These are phyloP conservation scores for Boehmeria nivea DNA, from an alignment of 306 rosid species.

Conservation along the genomic window DNA sequence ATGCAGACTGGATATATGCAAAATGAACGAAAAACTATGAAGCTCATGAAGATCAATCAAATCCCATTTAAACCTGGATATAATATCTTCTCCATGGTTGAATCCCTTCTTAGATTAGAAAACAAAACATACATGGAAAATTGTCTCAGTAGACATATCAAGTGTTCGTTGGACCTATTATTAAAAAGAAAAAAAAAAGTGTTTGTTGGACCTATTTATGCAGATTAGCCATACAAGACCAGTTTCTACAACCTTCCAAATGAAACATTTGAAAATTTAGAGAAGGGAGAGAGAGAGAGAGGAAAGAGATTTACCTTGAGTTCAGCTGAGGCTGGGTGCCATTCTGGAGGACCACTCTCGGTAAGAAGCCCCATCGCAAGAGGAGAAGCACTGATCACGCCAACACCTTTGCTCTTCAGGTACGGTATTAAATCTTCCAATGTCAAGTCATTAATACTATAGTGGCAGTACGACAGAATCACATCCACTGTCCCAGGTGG, in stretches of 20 bases:
- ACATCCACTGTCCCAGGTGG: slow-evolving; percentile 78
- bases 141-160: too few species aligned
- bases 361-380: slow-evolving; percentile 96
- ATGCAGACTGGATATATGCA: slow-evolving; percentile 50
- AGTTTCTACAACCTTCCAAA: background rate
- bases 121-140: too few species aligned
- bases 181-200: too few species aligned
- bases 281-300: background rate
- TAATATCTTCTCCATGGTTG: too few species aligned
- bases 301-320: slow-evolving; percentile 50
- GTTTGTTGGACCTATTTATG: too few species aligned
- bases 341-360: slow-evolving; percentile 78
- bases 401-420: slow-evolving; percentile 80
- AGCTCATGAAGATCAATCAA: too few species aligned
- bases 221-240: too few species aligned
- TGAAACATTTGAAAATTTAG: background rate
- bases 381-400: slow-evolving; percentile 81
- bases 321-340: slow-evolving; percentile 89
- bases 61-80: too few species aligned
- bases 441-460: slow-evolving; percentile 60
- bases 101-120: too few species aligned
- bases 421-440: slow-evolving; percentile 80
- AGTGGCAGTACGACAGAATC: slow-evolving; percentile 79
- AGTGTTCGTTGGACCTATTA: too few species aligned
- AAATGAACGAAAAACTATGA: too few species aligned